These are phyloP conservation scores for Sechiopsis laciniata DNA, from an alignment of 306 rosid genomes.

Conservation along the genomic window DNA sequence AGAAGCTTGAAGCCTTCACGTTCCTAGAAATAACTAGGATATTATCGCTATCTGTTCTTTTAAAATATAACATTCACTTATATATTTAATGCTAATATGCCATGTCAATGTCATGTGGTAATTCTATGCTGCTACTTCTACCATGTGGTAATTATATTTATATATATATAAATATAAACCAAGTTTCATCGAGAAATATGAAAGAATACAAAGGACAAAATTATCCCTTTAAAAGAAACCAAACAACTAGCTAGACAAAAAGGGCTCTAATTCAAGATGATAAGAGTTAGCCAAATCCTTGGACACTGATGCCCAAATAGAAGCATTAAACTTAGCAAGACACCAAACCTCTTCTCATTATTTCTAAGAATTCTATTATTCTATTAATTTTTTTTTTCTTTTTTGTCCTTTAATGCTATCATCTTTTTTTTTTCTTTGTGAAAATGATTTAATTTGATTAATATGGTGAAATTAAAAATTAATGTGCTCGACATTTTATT, in stretches of 20 bases:
- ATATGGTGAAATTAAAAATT: neutral
- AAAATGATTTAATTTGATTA: neutral
- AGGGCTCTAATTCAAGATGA: neutral
- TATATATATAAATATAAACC: neutral
- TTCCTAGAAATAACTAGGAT: neutral
- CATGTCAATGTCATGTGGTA: neutral
- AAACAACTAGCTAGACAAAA: neutral
- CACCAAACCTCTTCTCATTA: neutral
- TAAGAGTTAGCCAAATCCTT: neutral
- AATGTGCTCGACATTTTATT: neutral
- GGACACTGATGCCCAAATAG: neutral
- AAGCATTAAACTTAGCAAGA: neutral
- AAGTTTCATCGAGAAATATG: neutral
- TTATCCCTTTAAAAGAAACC: neutral
- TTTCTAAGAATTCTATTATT: neutral
- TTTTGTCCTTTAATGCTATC: neutral
- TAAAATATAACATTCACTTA: neutral
- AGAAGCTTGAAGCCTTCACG: conserved; percentile 6
- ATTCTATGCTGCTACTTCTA: conserved; percentile 7
- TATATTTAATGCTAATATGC: neutral
- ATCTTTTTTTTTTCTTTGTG: neutral
- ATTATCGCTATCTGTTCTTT: neutral
- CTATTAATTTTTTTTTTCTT: neutral
- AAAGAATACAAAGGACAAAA: neutral
- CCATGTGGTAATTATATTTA: too few relatives aligned